Evolutionary conservation across 2,329 filamentous ascomycete genomes (phyloP).

Genomic region (Trichoderma arundinaceum): DNA sequence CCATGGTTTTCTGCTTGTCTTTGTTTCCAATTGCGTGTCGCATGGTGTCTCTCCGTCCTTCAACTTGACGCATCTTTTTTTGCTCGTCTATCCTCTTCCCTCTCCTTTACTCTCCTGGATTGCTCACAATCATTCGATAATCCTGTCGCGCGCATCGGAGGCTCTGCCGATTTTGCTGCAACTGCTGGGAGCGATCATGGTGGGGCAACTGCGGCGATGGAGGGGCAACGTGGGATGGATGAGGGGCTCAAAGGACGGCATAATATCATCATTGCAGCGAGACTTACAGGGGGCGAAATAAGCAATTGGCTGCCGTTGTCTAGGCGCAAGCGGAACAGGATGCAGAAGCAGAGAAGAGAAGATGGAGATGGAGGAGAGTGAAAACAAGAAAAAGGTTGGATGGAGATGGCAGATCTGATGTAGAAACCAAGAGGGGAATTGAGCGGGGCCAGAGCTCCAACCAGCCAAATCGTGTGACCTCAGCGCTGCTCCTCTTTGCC

Average conservation of each 20-base stretch:
- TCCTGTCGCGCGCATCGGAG: neutral
- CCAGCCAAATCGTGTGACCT: slow-evolving; percentile 26
- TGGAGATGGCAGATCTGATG: slow-evolving; percentile 5
- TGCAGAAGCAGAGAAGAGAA: neutral
- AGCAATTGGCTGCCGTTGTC: slow-evolving; percentile 16
- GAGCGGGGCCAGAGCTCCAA: slow-evolving; percentile 13
- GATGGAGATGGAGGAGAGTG: neutral
- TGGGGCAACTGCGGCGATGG: slow-evolving; percentile 26
- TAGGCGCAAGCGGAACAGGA: neutral
- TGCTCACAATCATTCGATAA: neutral
- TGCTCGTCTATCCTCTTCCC: neutral
- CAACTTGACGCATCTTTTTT: neutral
- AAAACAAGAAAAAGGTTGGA: neutral
- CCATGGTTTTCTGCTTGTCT: no score
- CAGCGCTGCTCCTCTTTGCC: slow-evolving; percentile 35
- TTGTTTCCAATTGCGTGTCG: no score
- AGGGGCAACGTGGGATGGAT: slow-evolving; percentile 29
- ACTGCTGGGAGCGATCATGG: slow-evolving; percentile 19
- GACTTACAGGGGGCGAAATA: slow-evolving; percentile 11
- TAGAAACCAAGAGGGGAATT: slow-evolving; percentile 8
- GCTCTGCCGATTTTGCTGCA: slow-evolving; percentile 10
- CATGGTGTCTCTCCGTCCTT: neutral
- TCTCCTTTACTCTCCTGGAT: neutral
- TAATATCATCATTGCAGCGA: neutral
- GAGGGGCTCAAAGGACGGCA: slow-evolving; percentile 2